Conservation (phyloP, 169 alveolate genomes). For the Cyclospora cayetanensis region DNA sequence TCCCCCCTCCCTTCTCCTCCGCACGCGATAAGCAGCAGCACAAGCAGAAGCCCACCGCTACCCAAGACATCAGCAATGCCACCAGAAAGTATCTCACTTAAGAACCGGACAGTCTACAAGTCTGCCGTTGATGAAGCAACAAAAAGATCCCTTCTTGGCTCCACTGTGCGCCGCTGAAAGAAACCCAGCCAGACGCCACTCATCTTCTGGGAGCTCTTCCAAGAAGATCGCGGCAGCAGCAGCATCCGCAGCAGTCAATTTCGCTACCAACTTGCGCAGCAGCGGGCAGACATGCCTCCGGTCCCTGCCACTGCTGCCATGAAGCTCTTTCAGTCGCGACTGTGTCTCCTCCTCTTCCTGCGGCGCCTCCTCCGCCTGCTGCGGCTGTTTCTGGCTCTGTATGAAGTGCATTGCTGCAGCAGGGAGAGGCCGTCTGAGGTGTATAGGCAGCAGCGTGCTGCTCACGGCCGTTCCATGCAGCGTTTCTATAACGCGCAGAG, state of each 20-base stretch:
- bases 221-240: neutral
- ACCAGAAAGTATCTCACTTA: slow-evolving; percentile 65
- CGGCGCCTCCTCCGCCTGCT: neutral
- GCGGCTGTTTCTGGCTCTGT: neutral
- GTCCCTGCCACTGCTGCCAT: neutral
- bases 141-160: slow-evolving; percentile 85
- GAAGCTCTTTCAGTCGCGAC: neutral
- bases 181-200: neutral
- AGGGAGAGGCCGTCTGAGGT: neutral
- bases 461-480: neutral
- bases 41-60: slow-evolving; percentile 9
- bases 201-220: neutral
- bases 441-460: neutral
- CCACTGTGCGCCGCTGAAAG: slow-evolving; percentile 77
- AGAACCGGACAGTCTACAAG: slow-evolving; percentile 91
- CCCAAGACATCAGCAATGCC: neutral
- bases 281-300: neutral
- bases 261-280: neutral
- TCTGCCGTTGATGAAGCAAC: slow-evolving; percentile 96
- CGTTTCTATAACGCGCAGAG: neutral
- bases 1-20: no score
- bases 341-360: slow-evolving; percentile 9
- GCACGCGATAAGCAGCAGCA: slow-evolving; percentile 22
- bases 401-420: slow-evolving; percentile 6
- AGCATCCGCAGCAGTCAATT: neutral